A percentile compares a stretch with the other conserved stretches of the same genome.
These are phyloP conservation scores for Cryomyces minteri DNA, from an alignment of 495 filamentous ascomycete species.

Conservation along the genomic window DNA sequence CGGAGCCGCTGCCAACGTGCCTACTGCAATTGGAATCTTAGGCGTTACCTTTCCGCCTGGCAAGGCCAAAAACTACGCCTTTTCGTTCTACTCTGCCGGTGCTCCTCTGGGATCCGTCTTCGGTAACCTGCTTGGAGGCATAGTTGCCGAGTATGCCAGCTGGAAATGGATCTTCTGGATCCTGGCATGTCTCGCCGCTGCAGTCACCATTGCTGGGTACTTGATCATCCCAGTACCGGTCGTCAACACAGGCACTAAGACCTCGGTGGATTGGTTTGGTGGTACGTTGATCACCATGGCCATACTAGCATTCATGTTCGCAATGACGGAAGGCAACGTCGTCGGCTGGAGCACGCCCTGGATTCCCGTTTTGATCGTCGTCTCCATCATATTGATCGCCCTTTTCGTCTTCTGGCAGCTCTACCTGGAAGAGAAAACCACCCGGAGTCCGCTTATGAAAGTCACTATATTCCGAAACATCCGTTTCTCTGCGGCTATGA, in stretches of 20 bases:
- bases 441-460: conserved; percentile 36
- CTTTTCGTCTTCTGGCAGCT: conserved; percentile 48
- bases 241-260: conserved; percentile 4
- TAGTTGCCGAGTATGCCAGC: conserved; percentile 32
- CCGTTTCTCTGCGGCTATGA: conserved; percentile 37
- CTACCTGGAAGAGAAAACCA: conserved; percentile 30
- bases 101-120: conserved; percentile 30
- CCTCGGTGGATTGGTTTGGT: conserved; percentile 25
- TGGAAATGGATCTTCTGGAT: conserved; percentile 40
- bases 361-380: conserved; percentile 41
- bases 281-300: conserved; percentile 19
- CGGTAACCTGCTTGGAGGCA: conserved; percentile 33
- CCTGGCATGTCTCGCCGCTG: conserved; percentile 13
- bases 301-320: conserved; percentile 36
- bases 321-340: conserved; percentile 41
- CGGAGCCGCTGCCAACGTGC: conserved; percentile 19
- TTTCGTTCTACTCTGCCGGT: conserved; percentile 20
- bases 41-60: conserved; percentile 40
- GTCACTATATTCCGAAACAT: conserved; percentile 33
- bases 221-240: conserved; percentile 16
- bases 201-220: conserved; percentile 12
- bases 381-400: conserved; percentile 37
- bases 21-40: conserved; percentile 40
- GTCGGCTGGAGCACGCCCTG: conserved; percentile 52
- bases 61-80: conserved; percentile 45